Base-by-base conservation (phyloP, 2,329 filamentous ascomycete genomes). In the Trichoderma sp. region DNA sequence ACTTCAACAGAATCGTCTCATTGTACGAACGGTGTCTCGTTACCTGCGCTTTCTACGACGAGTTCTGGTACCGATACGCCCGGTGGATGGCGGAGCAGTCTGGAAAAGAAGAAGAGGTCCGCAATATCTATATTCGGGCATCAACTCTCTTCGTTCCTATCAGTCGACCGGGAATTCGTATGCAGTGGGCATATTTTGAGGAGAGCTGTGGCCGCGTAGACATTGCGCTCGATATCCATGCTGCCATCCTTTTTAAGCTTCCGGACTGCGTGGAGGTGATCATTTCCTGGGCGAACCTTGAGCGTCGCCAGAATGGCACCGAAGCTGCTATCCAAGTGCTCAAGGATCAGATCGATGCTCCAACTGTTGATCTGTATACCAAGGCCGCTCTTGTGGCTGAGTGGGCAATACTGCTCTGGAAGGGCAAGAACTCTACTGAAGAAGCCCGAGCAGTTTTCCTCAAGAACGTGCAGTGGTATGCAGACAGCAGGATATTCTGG, bases 51-150 rank as follows among this genome's bases (percentile, higher is more conserved):
- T 91, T 96, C 73, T 97, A 99, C 77, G 95, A 98, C 60, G 95
- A 98, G 77, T 97, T 98, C 79, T 99, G 96, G 96, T 89, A 97
- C 75, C 91, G 96, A n/a, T 99, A 97, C 79, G 93, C 91, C 18
- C 86, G 95, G 51, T 99, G 96, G 96, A 97, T 97, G 92, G 85
- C 87, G 69, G 89, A 89, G 0, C 92, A 97, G 76, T 81, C 88
- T 1, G 89, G 85, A 73, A 97, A 96, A 78, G 89, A 94, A 56
- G 93, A 97, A 77, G 94, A 97, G 76, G 90, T 95, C 6, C 91
- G 96, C 68, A 94, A 93, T 79, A 96, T 98, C 72, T 98, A 96
- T 77, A 89, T 95, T 77, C 89, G 94, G 68, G 96, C 95, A 11
- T 90, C 91, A 72, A 94, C 89, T 61, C 81, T 97, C 65, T 97